phyloP scores from a whole-genome alignment of 208 protist genomes.

The Leishmania aethiopica region DNA sequence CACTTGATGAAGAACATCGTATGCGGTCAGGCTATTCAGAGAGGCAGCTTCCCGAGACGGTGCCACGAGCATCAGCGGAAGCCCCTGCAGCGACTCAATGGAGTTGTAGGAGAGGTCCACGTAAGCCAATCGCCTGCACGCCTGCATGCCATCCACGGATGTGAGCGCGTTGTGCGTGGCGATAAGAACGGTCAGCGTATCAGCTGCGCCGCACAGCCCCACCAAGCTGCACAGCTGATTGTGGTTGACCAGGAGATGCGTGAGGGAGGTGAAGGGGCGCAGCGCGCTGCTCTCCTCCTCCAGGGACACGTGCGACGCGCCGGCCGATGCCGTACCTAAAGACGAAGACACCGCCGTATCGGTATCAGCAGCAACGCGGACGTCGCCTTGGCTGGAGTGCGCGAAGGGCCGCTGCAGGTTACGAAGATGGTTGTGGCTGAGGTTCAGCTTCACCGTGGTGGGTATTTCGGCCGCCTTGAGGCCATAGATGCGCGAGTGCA shows the following conservation, averaged over 20 bases:
- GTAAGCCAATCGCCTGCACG: constrained; percentile 28
- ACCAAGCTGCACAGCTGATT: constrained; percentile 31
- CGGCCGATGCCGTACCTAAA: neutral
- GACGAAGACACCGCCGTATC: neutral
- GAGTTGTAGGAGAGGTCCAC: constrained; percentile 41
- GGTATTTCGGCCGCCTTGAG: constrained; percentile 12
- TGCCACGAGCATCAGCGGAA: constrained; percentile 14
- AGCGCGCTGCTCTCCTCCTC: constrained; percentile 25
- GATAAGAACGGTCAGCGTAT: constrained; percentile 37
- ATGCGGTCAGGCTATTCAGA: neutral
- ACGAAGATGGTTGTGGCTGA: constrained; percentile 32
- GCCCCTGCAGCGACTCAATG: constrained; percentile 29
- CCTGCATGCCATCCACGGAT: constrained; percentile 31
- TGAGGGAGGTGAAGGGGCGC: constrained; percentile 15
- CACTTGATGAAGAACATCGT: neutral
- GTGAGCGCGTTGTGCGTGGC: constrained; percentile 38
- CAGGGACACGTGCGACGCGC: neutral
- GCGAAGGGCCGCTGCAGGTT: constrained; percentile 30
- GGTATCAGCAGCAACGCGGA: neutral
- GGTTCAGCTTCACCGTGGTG: constrained; percentile 23
- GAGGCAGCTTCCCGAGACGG: neutral
- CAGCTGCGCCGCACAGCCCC: constrained; percentile 21
- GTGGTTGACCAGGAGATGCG: constrained; percentile 23
- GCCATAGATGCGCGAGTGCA: constrained; percentile 21
- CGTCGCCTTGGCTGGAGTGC: neutral